Evolutionary conservation across 2,329 filamentous ascomycete species (phyloP), one percentile per base, ranked within the genome.

Genomic region (Colletotrichum sp.): DNA sequence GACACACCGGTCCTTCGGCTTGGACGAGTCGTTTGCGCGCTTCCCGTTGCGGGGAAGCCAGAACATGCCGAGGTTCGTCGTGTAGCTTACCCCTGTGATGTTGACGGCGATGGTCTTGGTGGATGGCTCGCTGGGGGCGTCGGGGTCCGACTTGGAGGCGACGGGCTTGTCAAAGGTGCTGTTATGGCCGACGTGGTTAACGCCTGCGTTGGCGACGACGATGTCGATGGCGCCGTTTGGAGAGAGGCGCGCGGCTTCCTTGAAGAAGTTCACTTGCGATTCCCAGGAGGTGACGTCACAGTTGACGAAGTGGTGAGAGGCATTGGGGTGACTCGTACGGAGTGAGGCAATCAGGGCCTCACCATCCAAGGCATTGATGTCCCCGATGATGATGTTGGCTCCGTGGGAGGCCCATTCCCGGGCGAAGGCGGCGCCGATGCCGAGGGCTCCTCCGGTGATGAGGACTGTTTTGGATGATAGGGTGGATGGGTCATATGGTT

Each of bases 261-360:
- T 89, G 86, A 94, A 95, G 70, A 94, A 86, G 32, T 87, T 84
- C 61, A 92, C 90, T 80, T 94, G 93, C 8, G 89, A 90, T 58
- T 91, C 84, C 92, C 92, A 94, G 77, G 89, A 86, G 2, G 90
- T 91, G 12, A 94, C 93, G 83, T 94, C 90, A 85, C 91, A 93
- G 79, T 89, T 86, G 80, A 90, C 85, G 75, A 91, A 88, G 30
- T 88, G 77, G 64, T 77, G 84, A 84, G 87, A 24, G 81, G 85
- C 36, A 82, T 85, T 75, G 80, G 80, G 81, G 64, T 85, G 76
- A 16, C 73, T 81, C 57, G 85, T 80, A 57, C 88, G 87, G 52
- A 93, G 83, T 32, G 89, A 85, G 15, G 89, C 88, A 10, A 91
- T 88, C 28, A 94, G 85, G 26, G 85, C 82, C 77, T 91, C 87